Base-by-base conservation (phyloP, 2,329 filamentous ascomycete genomes). In the Scedosporium boydii region DNA sequence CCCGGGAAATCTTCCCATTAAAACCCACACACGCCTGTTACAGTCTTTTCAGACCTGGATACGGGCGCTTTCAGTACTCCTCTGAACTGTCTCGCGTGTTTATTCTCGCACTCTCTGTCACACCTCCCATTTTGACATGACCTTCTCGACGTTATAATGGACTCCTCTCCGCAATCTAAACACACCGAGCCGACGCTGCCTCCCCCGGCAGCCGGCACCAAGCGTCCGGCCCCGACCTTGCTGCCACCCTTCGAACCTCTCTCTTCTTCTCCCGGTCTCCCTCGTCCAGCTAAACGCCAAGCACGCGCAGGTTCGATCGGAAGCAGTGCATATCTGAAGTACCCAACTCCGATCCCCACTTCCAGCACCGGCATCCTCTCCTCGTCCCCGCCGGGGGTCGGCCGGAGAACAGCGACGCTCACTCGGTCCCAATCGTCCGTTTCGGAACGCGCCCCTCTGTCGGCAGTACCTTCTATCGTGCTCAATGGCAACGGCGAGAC, bases 321-420 rank as follows among this genome's bases (percentile, higher is more conserved):
- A 44, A 71, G 76, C 64, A 77, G 76, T 67, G 80, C 80, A 63
- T 80, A 82, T 67, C 75, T 82, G 67, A 91, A 88, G 71, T 98
- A 98, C 77, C 95, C 95, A 51, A 98, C 95, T 2, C 95, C 95
- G 1, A 84, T 96, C 65, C 93, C 93, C 21, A 97, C 93, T 4
- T 98, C 95, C 3, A 96, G 91, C 67, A 96, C 93, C 56, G 91
- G 90, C 70, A 91, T 97, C 69, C 80, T 96, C 67, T 91, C 90
- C 44, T 96, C 91, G 58, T 96, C 93, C 62, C 93, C 93, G 58
- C 87, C 89, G 63, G 82, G 73, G 69, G 76, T 74, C 69, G 77
- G 73, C 65, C 70, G 63, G 38, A 42, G 10, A 53, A 16, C 5
- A 18, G 58, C 72, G 72, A 69, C 38, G 2, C 79, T 68, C 79